Conservation (phyloP, 805 yeast genomes). For the Pichia insulana region DNA sequence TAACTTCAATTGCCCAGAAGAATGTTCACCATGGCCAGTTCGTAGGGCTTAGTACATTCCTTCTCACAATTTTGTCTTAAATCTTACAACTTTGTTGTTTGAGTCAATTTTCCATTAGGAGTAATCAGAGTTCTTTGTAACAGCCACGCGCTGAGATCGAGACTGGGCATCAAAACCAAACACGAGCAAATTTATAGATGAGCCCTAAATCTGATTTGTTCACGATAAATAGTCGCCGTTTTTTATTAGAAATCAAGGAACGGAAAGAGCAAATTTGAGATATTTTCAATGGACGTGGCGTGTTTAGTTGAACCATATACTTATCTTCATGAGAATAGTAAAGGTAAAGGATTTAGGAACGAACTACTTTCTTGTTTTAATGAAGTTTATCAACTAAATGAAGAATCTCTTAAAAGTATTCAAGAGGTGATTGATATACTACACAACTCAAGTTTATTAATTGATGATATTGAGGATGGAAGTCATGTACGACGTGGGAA, state of each 20-base stretch:
- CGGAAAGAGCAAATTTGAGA: neutral
- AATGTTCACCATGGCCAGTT: too few species aligned
- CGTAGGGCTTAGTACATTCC: too few species aligned
- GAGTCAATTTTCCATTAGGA: too few species aligned
- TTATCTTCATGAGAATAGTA: conserved; percentile 37
- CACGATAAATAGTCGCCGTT: too few species aligned
- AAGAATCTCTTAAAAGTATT: conserved; percentile 30
- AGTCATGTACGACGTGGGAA: conserved; percentile 65
- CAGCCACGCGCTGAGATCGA: too few species aligned
- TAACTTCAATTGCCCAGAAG: too few species aligned
- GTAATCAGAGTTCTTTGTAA: too few species aligned
- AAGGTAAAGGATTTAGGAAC: conserved; percentile 51
- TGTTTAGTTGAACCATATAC: conserved; percentile 35
- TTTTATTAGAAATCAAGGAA: too few species aligned
- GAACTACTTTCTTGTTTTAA: conserved; percentile 46
- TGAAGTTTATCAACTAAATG: conserved; percentile 37
- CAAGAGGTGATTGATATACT: conserved; percentile 45
- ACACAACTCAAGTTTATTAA: conserved; percentile 58
- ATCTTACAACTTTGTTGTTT: too few species aligned
- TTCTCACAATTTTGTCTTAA: too few species aligned
- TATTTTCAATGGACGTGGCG: conserved; percentile 19
- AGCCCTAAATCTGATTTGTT: neutral
- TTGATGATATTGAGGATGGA: conserved; percentile 85
- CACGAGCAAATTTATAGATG: neutral
- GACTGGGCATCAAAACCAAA: too few species aligned